These are phyloP conservation scores for Salix exigua DNA, from an alignment of 345 rosid genomes.

Conservation along the genomic window DNA sequence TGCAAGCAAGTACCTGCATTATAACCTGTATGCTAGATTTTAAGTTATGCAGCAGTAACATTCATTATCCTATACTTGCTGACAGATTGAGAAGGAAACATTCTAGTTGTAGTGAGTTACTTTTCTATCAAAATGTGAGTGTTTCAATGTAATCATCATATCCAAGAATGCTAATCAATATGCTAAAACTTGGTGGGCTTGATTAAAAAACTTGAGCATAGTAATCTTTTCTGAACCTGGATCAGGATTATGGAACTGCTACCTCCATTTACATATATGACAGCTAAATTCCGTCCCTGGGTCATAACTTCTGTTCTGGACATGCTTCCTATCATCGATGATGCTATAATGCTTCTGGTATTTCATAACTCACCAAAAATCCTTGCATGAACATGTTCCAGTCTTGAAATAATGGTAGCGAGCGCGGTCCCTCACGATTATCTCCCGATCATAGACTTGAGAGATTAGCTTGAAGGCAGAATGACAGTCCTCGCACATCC, in stretches of 20 bases:
- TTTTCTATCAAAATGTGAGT: too few relatives aligned
- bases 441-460: slow-evolving; percentile 29
- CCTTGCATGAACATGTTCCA: slow-evolving; percentile 43
- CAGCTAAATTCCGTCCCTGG: neutral
- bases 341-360: neutral
- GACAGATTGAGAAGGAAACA: neutral
- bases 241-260: neutral
- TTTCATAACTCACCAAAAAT: slow-evolving; percentile 31
- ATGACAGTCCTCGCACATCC: slow-evolving; percentile 45
- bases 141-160: neutral
- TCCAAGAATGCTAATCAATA: neutral
- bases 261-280: neutral
- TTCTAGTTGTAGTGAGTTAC: too few relatives aligned
- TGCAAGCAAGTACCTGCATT: neutral
- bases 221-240: neutral
- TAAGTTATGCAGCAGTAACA: neutral
- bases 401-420: slow-evolving; percentile 40
- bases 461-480: slow-evolving; percentile 39
- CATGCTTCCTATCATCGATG: neutral
- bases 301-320: neutral
- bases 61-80: neutral
- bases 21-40: neutral
- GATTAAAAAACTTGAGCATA: neutral
- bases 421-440: slow-evolving; percentile 38
- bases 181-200: neutral